Evolutionary conservation across 192 early-diverging fungal species (phyloP).

Genomic region (Coemansia pectinata): DNA sequence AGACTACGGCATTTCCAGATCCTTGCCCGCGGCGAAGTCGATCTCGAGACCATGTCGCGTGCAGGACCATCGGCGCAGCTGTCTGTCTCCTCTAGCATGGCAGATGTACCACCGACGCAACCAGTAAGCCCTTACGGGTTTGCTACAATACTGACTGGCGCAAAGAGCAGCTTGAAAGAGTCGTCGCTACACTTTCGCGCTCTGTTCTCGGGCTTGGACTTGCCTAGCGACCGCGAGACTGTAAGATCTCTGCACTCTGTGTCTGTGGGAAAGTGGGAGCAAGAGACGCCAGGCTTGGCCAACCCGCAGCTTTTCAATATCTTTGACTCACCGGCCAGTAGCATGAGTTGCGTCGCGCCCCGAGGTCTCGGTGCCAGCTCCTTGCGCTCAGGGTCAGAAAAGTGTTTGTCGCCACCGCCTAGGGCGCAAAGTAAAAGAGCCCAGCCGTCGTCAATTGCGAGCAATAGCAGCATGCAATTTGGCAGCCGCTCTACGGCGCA

Average conservation of each 20-base stretch:
- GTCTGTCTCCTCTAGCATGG: not conserved
- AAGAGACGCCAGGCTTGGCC: conserved; percentile 8
- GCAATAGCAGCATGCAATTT: conserved; percentile 9
- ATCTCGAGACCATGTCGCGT: conserved; percentile 17
- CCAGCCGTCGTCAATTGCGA: not conserved
- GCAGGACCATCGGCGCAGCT: not conserved
- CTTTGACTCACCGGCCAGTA: conserved; percentile 13
- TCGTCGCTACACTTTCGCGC: conserved; percentile 32
- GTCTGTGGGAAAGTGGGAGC: conserved; percentile 13
- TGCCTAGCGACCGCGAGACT: not conserved
- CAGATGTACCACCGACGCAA: not conserved
- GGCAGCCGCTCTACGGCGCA: conserved; percentile 15
- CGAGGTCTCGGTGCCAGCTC: not conserved
- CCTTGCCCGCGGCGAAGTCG: conserved; percentile 22
- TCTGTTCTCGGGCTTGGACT: conserved; percentile 27
- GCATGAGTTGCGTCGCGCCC: not conserved
- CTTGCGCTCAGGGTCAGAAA: not conserved
- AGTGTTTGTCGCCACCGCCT: not conserved
- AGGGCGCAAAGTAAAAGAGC: not conserved
- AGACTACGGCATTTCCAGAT: conserved; percentile 34
- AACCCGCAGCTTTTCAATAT: conserved; percentile 21
- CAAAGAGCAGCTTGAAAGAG: conserved; percentile 31
- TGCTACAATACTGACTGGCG: conserved; percentile 11
- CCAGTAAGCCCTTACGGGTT: not conserved
- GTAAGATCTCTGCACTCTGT: conserved; percentile 12